phyloP scores from a whole-genome alignment of 179 eudicot genomes.

The Corrigiola litoralis region DNA sequence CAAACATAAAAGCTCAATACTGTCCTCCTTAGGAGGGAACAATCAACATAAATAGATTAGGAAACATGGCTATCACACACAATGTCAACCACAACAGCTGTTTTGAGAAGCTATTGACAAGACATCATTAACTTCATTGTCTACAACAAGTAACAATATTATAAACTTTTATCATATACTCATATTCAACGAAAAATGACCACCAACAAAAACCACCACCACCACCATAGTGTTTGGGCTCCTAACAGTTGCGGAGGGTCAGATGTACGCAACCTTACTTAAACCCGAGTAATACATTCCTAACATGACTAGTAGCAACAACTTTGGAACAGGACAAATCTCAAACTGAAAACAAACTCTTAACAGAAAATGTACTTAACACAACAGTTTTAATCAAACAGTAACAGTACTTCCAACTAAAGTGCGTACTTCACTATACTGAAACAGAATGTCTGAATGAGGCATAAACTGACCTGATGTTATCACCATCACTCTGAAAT shows the following conservation, averaged over 20 bases:
- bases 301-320: not conserved
- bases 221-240: too few species aligned
- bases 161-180: not conserved
- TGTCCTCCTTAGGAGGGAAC: slow-evolving; percentile 23
- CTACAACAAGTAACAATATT: not conserved
- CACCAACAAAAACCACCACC: too few species aligned
- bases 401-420: slow-evolving; percentile 1
- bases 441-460: not conserved
- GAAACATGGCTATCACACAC: not conserved
- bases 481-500: slow-evolving; percentile 50
- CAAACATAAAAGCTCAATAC: slow-evolving; percentile 11
- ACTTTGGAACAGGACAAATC: not conserved
- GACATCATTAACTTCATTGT: slow-evolving; percentile 6
- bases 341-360: not conserved
- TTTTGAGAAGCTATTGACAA: not conserved
- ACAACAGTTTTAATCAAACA: slow-evolving; percentile 24
- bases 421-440: not conserved
- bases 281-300: not conserved
- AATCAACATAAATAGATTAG: slow-evolving; percentile 24
- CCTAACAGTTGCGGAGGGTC: not conserved
- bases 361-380: not conserved
- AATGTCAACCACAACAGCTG: slow-evolving; percentile 9
- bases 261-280: not conserved
- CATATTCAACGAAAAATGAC: too few species aligned
- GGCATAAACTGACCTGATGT: slow-evolving; percentile 30